Conservation (phyloP, 306 rosid species). For the Dalbergia cultrata region DNA sequence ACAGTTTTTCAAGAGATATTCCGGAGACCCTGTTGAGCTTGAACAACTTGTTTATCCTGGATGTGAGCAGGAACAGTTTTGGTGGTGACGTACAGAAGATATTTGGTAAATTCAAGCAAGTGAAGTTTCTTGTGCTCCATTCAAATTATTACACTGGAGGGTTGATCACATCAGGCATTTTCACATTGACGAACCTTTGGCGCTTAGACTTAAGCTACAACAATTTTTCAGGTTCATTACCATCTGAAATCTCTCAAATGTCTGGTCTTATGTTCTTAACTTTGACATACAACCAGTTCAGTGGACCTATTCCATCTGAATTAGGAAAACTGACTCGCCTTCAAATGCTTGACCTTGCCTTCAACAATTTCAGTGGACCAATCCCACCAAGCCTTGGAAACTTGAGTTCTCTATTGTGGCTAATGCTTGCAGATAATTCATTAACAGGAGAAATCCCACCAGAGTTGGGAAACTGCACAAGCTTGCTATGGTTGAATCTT, state of each 20-base stretch:
- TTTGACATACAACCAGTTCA: conserved; percentile 74
- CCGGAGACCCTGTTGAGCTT: conserved; percentile 69
- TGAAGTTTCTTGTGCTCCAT: conserved; percentile 69
- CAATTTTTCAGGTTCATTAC: conserved; percentile 80
- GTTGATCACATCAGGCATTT: conserved; percentile 70
- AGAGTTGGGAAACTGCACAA: conserved; percentile 80
- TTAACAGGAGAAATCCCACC: conserved; percentile 73
- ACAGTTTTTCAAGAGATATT: conserved; percentile 67
- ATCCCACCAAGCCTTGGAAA: conserved; percentile 81
- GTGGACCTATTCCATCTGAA: conserved; percentile 64
- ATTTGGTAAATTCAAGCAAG: conserved; percentile 73
- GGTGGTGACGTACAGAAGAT: conserved; percentile 69
- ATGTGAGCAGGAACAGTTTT: conserved; percentile 79
- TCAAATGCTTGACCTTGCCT: conserved; percentile 77
- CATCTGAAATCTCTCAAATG: conserved; percentile 71
- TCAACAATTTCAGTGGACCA: conserved; percentile 69
- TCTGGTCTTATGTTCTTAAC: conserved; percentile 61
- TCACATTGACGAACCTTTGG: conserved; percentile 62
- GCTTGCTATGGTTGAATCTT: conserved; percentile 92
- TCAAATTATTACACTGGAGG: conserved; percentile 72
- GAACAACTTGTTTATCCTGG: conserved; percentile 71
- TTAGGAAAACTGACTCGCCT: conserved; percentile 60
- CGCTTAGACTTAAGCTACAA: conserved; percentile 71
- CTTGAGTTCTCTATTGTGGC: conserved; percentile 77
- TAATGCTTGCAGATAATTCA: conserved; percentile 81